Evolutionary conservation across 2,329 filamentous ascomycete species (phyloP), one percentile per base, ranked within the genome.

Genomic region (Akanthomyces uredinophilus): DNA sequence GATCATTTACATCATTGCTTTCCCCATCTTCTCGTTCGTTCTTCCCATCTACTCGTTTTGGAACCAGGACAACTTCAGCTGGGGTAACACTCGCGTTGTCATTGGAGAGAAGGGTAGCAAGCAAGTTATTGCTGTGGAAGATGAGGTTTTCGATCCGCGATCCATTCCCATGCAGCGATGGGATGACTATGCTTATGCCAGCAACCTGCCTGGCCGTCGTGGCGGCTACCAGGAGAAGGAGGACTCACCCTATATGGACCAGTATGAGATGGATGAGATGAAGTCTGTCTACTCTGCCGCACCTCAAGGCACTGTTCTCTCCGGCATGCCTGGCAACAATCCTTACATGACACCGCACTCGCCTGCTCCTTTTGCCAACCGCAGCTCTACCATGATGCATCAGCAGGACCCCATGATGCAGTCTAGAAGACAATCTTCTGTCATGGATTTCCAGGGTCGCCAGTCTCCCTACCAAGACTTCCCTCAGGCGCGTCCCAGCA

Each of bases 51-150:
- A 98, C 80, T 96, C 94, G 0, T 99, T 99, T 88, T 99, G 95
- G 95, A 96, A 97, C 77, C 93, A 97, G 75, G 95, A 99, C 77
- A 94, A 99, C 78, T 99, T 99, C 82, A 88, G 88, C 2, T 99
- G 95, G 95, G 95, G 95, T 83, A 98, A 95, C 79, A 99, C 95
- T 1, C 92, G 95, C 84, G 87, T 99, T 66, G 95, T 99, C 68
- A 90, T 98, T 67, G 94, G 92, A 64, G 95, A 99, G 75, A 92
- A 94, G 75, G 94, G 93, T 65, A 85, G 85, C 72, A 96, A 96
- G 79, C 87, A 96, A 72, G 81, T 97, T n/a, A 83, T 99, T 59
- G 92, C 92, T 0, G 86, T 93, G 3, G 90, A 94, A 29, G 87
- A 90, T 64, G 92, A 95, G 72, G 86, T 83, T 11, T 99, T 96